Conservation (phyloP, 2,329 filamentous ascomycete genomes). For the Annulohypoxylon truncatum region DNA sequence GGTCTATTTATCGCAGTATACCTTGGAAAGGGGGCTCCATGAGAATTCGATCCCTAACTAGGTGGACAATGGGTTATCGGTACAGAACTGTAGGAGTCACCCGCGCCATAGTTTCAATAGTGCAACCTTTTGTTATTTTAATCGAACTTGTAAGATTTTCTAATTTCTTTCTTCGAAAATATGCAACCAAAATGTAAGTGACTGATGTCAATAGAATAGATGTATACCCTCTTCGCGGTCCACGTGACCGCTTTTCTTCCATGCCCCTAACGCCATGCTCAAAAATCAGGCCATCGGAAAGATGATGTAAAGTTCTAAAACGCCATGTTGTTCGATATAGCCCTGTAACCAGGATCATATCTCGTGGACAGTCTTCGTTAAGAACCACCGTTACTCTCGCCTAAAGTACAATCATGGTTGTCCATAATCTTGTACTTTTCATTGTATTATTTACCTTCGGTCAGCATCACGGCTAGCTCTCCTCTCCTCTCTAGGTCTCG, state of each 20-base stretch:
- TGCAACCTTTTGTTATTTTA: not conserved
- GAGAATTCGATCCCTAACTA: not conserved
- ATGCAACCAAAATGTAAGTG: not conserved
- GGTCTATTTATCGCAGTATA: conserved; percentile 53
- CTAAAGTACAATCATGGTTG: not conserved
- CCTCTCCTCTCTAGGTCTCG: conserved; percentile 20
- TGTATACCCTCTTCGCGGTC: not conserved
- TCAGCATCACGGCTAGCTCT: conserved; percentile 5
- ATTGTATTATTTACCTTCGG: not conserved
- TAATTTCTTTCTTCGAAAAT: not conserved
- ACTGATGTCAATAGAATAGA: not conserved
- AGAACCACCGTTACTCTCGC: not conserved
- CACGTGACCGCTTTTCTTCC: not conserved
- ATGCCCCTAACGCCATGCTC: conserved; percentile 23
- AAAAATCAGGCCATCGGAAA: not conserved
- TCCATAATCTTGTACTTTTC: not conserved
- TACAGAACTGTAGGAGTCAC: not conserved
- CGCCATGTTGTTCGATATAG: not conserved
- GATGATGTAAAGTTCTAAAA: not conserved
- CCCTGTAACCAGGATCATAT: not conserved
- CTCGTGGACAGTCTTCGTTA: not conserved
- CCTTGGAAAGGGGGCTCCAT: conserved; percentile 7
- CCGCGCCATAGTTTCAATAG: not conserved
- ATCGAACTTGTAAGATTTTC: not conserved
- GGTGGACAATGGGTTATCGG: not conserved